Evolutionary conservation across 108 stramenopile genomes (phyloP), one percentile per base, ranked within the genome.

Genomic region (Pseudonitzschia multiseries): DNA sequence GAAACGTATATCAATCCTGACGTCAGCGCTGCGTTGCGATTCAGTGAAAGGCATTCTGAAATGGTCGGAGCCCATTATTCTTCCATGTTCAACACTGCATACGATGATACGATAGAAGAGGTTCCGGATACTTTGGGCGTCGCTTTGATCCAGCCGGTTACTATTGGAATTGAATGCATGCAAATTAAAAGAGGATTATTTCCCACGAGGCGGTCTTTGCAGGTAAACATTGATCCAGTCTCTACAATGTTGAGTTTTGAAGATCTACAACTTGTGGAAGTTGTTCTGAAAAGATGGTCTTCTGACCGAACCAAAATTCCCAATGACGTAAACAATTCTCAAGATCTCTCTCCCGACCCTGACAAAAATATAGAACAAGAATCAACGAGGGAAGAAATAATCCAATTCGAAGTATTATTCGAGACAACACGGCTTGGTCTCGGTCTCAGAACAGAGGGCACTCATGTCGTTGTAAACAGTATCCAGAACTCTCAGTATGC

Each of bases 81-180:
- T 13, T 32, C 57, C 8, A 32, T 13, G 4, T 74, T 78, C 44
- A 56, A 68, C 17, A 10, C 50, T 54, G 59, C 53, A 8, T 51
- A 48, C 29, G 64, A 65, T 3, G 72, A 70, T 13, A 43, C 18
- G 0, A 4, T 26, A 8, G 24, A 21, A 41, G 24, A 17, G 6
- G 31, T 68, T 18, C 15, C 54, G 8, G 64, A 76, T 52, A 42
- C 65, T 20, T 77, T 87, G 1, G 85, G 88, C 4, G 71, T 87
- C 40, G 84, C 89, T 20, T 77, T 91, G 54, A 84, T 91, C 24
- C 84, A 89, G 68, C 88, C 90, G 13, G 86, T 91, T 27, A 87
- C 90, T 10, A 69, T 81, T 0, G 81, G 84, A 22, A 57, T 89
- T 42, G 84, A 88, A 48, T 79, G 74, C 56, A 44, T n/a, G 22